Evolutionary conservation across 2,329 filamentous ascomycete species (phyloP).

Genomic region (Metarhizium guizhouense): DNA sequence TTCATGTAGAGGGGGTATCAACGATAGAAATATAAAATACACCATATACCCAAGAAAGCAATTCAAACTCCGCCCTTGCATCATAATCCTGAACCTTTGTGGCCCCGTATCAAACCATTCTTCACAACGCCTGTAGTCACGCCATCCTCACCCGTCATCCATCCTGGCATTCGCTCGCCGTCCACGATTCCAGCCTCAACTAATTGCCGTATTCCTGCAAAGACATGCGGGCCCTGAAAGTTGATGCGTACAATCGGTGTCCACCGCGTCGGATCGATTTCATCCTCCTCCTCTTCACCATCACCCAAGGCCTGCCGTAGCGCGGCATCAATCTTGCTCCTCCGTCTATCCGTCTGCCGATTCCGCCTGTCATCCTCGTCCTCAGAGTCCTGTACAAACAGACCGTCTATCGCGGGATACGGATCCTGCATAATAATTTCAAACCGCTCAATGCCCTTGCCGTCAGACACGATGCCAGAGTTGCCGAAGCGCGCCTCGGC

Average conservation of each 20-base stretch:
- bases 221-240: conserved; percentile 70
- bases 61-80: background rate
- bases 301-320: conserved; percentile 20
- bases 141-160: conserved; percentile 83
- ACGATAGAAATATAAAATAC: conserved; percentile 11
- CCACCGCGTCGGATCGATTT: conserved; percentile 20
- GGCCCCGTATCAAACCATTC: conserved; percentile 53
- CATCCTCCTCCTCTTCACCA: conserved; percentile 15
- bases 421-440: conserved; percentile 52
- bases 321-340: conserved; percentile 26
- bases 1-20: conserved; percentile 19
- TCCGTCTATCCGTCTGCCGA: conserved; percentile 13
- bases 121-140: conserved; percentile 65
- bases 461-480: conserved; percentile 44
- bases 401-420: conserved; percentile 30
- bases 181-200: conserved; percentile 70
- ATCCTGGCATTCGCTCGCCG: conserved; percentile 71
- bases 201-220: conserved; percentile 68
- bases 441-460: conserved; percentile 51
- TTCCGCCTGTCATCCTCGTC: conserved; percentile 15
- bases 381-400: conserved; percentile 13
- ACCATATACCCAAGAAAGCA: conserved; percentile 9
- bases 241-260: conserved; percentile 45
- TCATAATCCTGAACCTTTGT: conserved; percentile 47
- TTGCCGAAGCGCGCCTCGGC: conserved; percentile 65